Evolutionary conservation across 352 stramenopile genomes (phyloP).

Genomic region (Thalassiosira delicatula): DNA sequence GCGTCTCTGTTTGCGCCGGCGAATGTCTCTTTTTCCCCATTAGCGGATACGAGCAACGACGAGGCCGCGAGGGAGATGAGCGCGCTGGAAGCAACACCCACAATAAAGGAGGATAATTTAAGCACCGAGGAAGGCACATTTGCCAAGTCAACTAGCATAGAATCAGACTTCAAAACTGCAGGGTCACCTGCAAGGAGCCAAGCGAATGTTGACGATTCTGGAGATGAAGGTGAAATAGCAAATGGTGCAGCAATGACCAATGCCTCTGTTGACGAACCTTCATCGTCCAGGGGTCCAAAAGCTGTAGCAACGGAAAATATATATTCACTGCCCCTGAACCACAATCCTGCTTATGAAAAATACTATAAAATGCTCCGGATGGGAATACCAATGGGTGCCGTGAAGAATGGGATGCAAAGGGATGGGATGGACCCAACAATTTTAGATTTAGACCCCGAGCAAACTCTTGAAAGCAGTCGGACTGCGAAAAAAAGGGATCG

Average conservation of each 20-base stretch:
- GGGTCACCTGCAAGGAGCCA: not conserved
- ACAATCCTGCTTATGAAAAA: constrained; percentile 81
- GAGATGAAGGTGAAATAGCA: constrained; percentile 3
- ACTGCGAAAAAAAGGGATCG: constrained; percentile 21
- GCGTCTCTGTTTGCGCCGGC: not conserved
- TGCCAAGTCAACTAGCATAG: not conserved
- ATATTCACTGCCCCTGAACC: constrained; percentile 58
- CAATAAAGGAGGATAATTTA: constrained; percentile 2
- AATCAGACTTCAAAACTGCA: constrained; percentile 7
- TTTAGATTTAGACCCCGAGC: constrained; percentile 81
- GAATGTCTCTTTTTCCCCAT: not conserved
- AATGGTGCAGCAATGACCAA: constrained; percentile 5
- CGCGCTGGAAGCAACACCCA: constrained; percentile 8
- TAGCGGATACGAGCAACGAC: not conserved
- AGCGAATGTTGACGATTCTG: no score
- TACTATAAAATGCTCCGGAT: constrained; percentile 12
- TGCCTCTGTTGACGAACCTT: constrained; percentile 3
- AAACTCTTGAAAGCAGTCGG: constrained; percentile 54
- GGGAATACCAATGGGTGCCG: constrained; percentile 85
- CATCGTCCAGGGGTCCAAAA: no score
- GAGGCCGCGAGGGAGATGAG: not conserved
- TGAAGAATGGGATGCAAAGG: constrained; percentile 91
- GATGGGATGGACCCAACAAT: constrained; percentile 80
- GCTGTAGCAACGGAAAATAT: constrained; percentile 21
- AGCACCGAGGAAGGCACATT: not conserved